A percentile compares a stretch with the other conserved stretches of the same genome.
Evolutionary conservation across 1,284 basidiomycete species (phyloP).

Genomic region (Fomitopsis schrenkii): DNA sequence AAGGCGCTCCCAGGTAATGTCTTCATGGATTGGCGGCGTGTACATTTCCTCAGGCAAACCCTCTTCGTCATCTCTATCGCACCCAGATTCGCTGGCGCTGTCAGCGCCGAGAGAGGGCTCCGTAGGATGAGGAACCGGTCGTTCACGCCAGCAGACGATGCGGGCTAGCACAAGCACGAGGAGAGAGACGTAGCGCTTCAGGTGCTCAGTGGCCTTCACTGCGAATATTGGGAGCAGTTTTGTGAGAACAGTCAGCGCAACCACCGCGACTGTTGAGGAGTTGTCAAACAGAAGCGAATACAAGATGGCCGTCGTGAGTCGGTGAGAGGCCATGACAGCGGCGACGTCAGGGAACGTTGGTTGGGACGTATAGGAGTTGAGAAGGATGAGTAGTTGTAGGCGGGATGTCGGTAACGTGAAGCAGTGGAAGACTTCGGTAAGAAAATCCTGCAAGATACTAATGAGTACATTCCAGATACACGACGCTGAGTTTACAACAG

Average conservation of each 20-base stretch:
- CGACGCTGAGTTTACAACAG: no score
- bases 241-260: slow-evolving; percentile 56
- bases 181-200: slow-evolving; percentile 56
- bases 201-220: slow-evolving; percentile 48
- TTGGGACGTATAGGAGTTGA: slow-evolving; percentile 58
- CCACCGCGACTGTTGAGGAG: slow-evolving; percentile 63
- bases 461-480: not conserved
- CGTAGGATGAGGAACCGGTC: slow-evolving; percentile 26
- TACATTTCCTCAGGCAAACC: slow-evolving; percentile 18
- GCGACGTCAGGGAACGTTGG: slow-evolving; percentile 42
- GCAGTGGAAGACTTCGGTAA: slow-evolving; percentile 57
- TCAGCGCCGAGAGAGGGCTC: slow-evolving; percentile 18
- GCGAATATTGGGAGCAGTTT: slow-evolving; percentile 74
- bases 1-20: slow-evolving; percentile 62
- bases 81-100: slow-evolving; percentile 24
- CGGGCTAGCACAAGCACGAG: slow-evolving; percentile 64
- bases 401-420: slow-evolving; percentile 56
- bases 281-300: slow-evolving; percentile 66
- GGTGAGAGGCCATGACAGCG: slow-evolving; percentile 52
- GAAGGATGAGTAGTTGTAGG: slow-evolving; percentile 62
- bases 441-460: slow-evolving; percentile 46
- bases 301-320: slow-evolving; percentile 57
- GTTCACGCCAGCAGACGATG: slow-evolving; percentile 67
- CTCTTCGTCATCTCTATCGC: slow-evolving; percentile 21
- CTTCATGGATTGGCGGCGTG: slow-evolving; percentile 44